Conservation (phyloP, 202 grass and related monocot species). For the Carex arenaria region DNA sequence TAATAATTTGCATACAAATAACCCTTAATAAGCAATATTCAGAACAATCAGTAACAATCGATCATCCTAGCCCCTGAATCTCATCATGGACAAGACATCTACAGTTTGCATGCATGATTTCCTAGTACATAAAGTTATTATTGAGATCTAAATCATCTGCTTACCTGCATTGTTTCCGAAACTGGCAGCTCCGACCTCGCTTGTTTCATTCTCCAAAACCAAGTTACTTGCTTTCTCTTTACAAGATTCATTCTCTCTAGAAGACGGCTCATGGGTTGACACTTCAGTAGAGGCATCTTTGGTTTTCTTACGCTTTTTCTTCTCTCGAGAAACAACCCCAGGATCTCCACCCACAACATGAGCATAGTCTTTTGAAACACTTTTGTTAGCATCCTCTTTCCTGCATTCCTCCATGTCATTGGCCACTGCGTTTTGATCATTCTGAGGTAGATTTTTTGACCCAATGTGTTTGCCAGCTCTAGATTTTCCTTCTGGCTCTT, state of each 20-base stretch:
- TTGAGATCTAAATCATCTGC: neutral
- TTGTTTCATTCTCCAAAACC: slow-evolving; percentile 14
- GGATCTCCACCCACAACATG: neutral
- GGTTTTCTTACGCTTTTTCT: slow-evolving; percentile 17
- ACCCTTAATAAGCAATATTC: neutral
- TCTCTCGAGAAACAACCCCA: slow-evolving; percentile 4
- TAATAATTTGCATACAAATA: neutral
- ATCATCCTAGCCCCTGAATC: neutral
- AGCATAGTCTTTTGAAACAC: neutral
- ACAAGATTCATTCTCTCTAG: neutral
- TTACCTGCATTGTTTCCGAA: neutral
- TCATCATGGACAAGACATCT: neutral
- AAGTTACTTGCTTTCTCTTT: neutral
- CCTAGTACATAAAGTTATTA: neutral
- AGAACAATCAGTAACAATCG: neutral
- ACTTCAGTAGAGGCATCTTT: slow-evolving; percentile 5
- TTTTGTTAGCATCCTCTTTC: neutral
- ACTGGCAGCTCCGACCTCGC: neutral
- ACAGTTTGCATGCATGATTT: neutral
- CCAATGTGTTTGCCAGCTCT: neutral
- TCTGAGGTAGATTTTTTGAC: neutral
- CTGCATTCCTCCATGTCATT: neutral
- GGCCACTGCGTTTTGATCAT: neutral
- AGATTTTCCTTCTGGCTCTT: neutral
- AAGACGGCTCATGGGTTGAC: neutral